These are phyloP conservation scores for Erigeron philadelphicus DNA, from an alignment of 140 eudicot species.

Conservation along the genomic window DNA sequence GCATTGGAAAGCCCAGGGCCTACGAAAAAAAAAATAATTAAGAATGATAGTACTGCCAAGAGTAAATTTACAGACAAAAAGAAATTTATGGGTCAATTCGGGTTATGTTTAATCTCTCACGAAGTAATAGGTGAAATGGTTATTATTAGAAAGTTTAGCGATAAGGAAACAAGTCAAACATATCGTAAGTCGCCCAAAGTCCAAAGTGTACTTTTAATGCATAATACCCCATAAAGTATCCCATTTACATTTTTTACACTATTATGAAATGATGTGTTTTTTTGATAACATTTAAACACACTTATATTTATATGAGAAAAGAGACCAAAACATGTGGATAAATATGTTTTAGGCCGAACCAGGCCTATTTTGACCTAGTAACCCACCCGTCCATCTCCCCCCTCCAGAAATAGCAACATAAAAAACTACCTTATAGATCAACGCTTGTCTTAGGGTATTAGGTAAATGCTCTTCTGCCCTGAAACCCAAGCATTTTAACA, in stretches of 20 bases:
- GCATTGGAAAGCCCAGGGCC: constrained; percentile 96
- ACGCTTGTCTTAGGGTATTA: constrained; percentile 93
- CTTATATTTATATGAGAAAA: background rate
- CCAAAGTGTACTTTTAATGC: background rate
- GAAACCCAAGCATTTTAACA: constrained; percentile 24
- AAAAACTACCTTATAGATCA: constrained; percentile 69
- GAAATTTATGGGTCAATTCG: background rate
- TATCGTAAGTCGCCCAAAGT: background rate
- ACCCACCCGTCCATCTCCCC: background rate
- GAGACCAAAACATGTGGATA: background rate
- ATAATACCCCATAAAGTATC: background rate
- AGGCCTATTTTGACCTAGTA: background rate
- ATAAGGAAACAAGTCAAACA: background rate
- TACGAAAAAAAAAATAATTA: constrained; percentile 26
- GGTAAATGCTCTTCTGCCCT: constrained; percentile 99
- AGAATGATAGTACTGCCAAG: constrained; percentile 1
- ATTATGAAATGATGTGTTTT: background rate
- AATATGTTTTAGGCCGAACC: background rate
- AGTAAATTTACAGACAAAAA: constrained; percentile 16
- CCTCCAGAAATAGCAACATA: background rate
- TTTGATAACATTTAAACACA: background rate
- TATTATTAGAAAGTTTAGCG: background rate
- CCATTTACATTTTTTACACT: background rate
- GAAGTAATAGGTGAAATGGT: background rate
- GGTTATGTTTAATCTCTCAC: background rate